These are phyloP conservation scores for Solanum corneliomulleri DNA, from an alignment of 257 asterid genomes.

Conservation along the genomic window DNA sequence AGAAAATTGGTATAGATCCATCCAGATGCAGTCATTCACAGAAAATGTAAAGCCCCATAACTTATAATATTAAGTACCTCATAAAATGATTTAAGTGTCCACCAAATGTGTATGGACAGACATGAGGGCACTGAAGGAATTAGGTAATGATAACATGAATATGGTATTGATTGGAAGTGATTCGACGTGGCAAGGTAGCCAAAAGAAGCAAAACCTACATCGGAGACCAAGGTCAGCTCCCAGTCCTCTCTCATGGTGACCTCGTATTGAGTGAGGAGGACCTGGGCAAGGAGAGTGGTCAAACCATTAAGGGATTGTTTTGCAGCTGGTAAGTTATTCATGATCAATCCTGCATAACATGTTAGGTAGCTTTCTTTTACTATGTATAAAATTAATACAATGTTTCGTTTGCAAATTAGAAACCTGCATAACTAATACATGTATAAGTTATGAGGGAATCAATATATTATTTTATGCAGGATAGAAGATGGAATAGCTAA, in stretches of 20 bases:
- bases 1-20: neutral
- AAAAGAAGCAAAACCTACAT: neutral
- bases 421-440: neutral
- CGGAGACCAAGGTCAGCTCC: neutral
- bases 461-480: neutral
- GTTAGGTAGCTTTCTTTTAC: neutral
- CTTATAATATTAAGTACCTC: neutral
- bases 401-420: neutral
- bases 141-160: neutral
- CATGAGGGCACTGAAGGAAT: neutral
- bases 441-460: neutral
- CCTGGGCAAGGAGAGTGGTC: neutral
- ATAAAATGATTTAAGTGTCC: neutral
- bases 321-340: neutral
- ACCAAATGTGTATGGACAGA: neutral
- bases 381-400: neutral
- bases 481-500: neutral
- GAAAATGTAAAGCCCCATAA: neutral
- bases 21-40: neutral
- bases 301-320: neutral
- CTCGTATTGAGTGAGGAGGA: neutral
- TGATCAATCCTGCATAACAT: neutral
- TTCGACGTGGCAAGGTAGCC: neutral
- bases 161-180: neutral
- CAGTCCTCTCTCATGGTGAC: neutral